These are phyloP conservation scores for Tetracentron sinense DNA, from an alignment of 164 flowering plant species.

Conservation along the genomic window DNA sequence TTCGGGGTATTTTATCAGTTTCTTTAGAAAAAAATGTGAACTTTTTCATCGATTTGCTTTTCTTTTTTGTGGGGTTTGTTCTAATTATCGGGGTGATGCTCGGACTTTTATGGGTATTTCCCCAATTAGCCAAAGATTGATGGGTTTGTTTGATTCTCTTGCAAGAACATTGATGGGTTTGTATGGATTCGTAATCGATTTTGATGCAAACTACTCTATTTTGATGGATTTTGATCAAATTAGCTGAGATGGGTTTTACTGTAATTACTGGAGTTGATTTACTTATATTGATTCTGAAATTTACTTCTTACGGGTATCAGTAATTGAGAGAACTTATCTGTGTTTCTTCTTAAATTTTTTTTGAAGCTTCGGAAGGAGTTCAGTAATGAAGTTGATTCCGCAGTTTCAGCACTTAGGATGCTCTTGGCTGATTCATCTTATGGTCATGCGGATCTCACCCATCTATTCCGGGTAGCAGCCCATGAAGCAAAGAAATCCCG, in stretches of 20 bases:
- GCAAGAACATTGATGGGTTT: neutral
- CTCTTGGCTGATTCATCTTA: slow-evolving; percentile 52
- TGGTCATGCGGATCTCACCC: slow-evolving; percentile 77
- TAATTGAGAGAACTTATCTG: neutral
- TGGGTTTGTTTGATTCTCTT: neutral
- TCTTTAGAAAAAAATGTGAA: too few relatives aligned
- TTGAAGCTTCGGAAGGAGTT: slow-evolving; percentile 79
- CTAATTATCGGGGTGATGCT: neutral
- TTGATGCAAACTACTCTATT: too few relatives aligned
- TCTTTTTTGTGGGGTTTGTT: neutral
- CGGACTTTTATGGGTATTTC: neutral
- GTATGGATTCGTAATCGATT: too few relatives aligned
- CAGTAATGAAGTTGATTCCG: slow-evolving; percentile 68
- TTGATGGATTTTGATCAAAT: too few relatives aligned
- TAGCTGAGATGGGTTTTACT: too few relatives aligned
- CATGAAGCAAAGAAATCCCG: slow-evolving; percentile 89
- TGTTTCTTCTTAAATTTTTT: slow-evolving; percentile 10
- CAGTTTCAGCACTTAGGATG: slow-evolving; percentile 43
- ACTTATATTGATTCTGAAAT: too few relatives aligned
- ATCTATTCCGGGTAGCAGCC: slow-evolving; percentile 69
- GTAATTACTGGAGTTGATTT: too few relatives aligned
- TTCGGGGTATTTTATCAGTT: too few relatives aligned
- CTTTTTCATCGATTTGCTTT: neutral
- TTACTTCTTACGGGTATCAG: neutral
- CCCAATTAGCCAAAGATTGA: neutral